These are phyloP conservation scores for Phytophthora fragariae DNA, from an alignment of 352 stramenopile species.

Conservation along the genomic window DNA sequence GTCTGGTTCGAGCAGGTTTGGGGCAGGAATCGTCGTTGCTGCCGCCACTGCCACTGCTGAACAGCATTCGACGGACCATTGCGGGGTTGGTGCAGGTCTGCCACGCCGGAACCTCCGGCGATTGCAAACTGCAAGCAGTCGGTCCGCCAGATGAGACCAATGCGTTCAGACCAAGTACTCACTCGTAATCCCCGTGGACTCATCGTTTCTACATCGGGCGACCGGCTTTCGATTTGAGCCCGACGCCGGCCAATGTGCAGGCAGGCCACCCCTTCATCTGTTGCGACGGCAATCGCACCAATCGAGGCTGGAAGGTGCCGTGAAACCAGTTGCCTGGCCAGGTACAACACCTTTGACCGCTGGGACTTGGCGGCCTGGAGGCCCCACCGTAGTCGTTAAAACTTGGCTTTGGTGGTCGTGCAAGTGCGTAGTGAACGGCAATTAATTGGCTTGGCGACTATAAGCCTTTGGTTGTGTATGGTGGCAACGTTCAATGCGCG, in stretches of 20 bases:
- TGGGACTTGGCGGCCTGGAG: constrained; percentile 5
- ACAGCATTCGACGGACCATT: constrained; percentile 28
- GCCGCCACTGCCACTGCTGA: constrained; percentile 12
- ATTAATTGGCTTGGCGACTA: too few relatives aligned
- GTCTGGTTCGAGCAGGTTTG: constrained; percentile 3
- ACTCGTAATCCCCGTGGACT: constrained; percentile 15
- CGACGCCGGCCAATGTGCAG: constrained; percentile 20
- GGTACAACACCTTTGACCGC: too few relatives aligned
- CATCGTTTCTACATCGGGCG: constrained; percentile 33
- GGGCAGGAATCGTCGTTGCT: constrained; percentile 9
- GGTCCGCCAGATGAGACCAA: constrained; percentile 22
- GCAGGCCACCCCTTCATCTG: constrained; percentile 20
- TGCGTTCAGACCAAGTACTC: constrained; percentile 26
- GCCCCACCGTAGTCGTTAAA: constrained; percentile 8
- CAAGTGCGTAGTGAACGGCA: neutral
- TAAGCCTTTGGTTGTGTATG: too few relatives aligned
- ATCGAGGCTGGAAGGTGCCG: constrained; percentile 27
- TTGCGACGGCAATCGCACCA: constrained; percentile 16
- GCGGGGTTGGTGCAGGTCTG: constrained; percentile 9
- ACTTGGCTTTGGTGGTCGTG: constrained; percentile 3
- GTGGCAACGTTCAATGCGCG: neutral
- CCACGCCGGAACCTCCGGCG: constrained; percentile 2
- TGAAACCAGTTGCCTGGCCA: constrained; percentile 23
- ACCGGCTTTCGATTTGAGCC: constrained; percentile 22
- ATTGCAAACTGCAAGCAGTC: constrained; percentile 22